Base-by-base conservation (phyloP, 2,329 filamentous ascomycete genomes). In the Emergomyces orientalis region DNA sequence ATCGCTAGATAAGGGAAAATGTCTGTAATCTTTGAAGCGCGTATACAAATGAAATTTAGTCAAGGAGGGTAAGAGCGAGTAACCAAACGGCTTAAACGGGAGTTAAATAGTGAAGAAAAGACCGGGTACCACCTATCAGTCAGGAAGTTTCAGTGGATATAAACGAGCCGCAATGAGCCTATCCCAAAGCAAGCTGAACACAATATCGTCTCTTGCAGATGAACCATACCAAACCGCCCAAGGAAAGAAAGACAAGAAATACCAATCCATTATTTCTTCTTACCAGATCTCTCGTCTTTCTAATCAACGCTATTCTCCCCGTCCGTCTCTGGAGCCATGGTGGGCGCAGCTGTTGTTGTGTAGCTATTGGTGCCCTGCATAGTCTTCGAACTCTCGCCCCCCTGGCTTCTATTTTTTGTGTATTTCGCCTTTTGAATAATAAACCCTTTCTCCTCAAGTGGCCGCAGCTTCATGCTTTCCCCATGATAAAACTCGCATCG, bases 401-500 rank as follows among this genome's bases (percentile, higher is more conserved):
- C 25, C 3, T 9, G 22, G 27, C 39, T 45, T 32, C 34, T 25
- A 27, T 3, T 45, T 19, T 34, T 41, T 2, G 25, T 7, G 25
- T 51, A 45, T 58, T 74, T 67, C 11, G 73, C 74, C 63, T 76
- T 73, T 60, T 75, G 73, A 39, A 79, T 72, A 6, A 71, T 62
- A 62, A 80, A 79, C 2, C 71, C 72, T 54, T 74, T 68, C 64
- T 79, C 78, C 8, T 71, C 65, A n/a, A 71, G 72, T 1, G 78
- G 78, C n/a, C 79, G 73, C 25, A 65, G 59, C 47, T 72, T 67
- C 14, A 73, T 75, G 65, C 79, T 80, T n/a, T 77, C 73, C 6
- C 78, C 78, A 61, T 78, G 75, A 37, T 75, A 78, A 60, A 81
- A 79, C 51, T 80, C 78, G 63, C 78, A 79, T 25, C 71, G 67